Conservation (phyloP, 2,329 filamentous ascomycete species). For the Fusarium siculi region DNA sequence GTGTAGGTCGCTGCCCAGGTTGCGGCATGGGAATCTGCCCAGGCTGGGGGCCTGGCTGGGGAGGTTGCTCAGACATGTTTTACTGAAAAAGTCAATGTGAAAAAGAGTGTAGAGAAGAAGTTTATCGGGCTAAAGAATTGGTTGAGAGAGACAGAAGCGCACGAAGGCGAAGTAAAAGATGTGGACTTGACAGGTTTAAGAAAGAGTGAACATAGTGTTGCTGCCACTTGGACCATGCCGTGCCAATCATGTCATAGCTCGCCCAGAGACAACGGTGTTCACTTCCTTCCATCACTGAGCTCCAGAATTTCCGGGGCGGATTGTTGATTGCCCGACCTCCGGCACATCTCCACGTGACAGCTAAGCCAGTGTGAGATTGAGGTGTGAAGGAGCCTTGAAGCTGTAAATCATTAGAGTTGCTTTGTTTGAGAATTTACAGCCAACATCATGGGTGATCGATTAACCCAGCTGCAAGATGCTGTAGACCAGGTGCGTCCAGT, state of each 20-base stretch:
- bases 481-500: conserved; percentile 74
- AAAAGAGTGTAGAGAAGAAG: conserved; percentile 28
- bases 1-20: conserved; percentile 69
- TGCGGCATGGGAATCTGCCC: conserved; percentile 49
- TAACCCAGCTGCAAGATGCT: conserved; percentile 87
- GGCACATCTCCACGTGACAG: conserved; percentile 36
- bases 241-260: conserved; percentile 42
- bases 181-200: conserved; percentile 23
- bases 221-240: conserved; percentile 39
- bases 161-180: conserved; percentile 26
- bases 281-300: conserved; percentile 42
- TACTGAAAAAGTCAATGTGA: conserved; percentile 14
- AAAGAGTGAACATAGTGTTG: conserved; percentile 34
- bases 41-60: conserved; percentile 43
- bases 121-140: conserved; percentile 16
- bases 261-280: conserved; percentile 51
- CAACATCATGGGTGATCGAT: conserved; percentile 74
- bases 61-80: conserved; percentile 46
- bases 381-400: not conserved
- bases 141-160: conserved; percentile 16
- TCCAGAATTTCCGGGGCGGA: conserved; percentile 38
- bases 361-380: not conserved
- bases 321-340: conserved; percentile 46
- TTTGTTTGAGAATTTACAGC: conserved; percentile 6
- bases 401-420: not conserved